These are phyloP conservation scores for Psidium guajava DNA, from an alignment of 345 rosid species.

Conservation along the genomic window DNA sequence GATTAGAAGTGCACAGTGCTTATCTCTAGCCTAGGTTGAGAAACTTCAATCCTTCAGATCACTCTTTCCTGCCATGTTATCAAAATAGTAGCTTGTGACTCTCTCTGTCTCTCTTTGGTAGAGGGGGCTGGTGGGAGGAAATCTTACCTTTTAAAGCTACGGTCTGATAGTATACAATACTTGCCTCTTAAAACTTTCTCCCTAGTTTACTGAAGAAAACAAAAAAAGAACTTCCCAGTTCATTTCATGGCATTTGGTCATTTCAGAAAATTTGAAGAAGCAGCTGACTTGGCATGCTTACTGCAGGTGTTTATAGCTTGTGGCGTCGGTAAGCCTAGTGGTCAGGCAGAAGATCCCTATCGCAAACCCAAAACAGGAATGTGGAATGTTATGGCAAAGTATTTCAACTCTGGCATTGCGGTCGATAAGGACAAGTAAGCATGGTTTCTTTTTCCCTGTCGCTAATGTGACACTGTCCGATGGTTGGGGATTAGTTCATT, in stretches of 20 bases:
- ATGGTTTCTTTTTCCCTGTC: neutral
- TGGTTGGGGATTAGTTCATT: neutral
- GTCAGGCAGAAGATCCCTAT: constrained; percentile 51
- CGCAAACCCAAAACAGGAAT: constrained; percentile 90
- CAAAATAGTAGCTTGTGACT: neutral
- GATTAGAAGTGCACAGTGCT: neutral
- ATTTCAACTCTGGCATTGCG: constrained; percentile 71
- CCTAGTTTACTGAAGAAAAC: neutral
- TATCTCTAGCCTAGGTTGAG: neutral
- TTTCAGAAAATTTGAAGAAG: neutral
- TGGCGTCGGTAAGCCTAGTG: constrained; percentile 36
- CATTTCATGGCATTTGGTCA: neutral
- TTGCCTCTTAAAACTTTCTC: neutral
- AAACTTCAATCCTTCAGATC: neutral
- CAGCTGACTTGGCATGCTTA: neutral
- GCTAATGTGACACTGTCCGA: neutral
- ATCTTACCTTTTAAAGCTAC: neutral
- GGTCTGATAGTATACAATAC: neutral
- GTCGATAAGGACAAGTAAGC: constrained; percentile 71
- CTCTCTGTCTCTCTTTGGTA: neutral
- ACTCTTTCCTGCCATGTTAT: neutral
- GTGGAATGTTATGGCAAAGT: constrained; percentile 84
- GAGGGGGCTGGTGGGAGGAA: neutral
- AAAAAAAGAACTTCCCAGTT: neutral
- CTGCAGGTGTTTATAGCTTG: constrained; percentile 87